phyloP scores from a whole-genome alignment of 176 grass and related monocot species.

The Hordeum vulgare region DNA sequence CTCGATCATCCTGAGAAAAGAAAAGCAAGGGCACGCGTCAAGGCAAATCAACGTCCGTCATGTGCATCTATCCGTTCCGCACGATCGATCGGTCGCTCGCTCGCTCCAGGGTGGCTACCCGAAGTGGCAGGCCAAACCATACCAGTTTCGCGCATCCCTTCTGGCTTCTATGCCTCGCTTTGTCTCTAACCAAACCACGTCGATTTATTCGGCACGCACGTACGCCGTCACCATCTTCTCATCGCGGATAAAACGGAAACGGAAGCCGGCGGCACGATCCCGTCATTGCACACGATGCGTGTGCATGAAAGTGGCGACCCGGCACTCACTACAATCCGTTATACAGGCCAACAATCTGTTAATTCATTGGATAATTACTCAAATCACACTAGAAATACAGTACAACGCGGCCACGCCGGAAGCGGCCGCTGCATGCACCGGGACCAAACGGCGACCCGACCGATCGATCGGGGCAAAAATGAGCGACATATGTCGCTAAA shows the following conservation, averaged over 20 bases:
- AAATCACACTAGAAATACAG: conserved; percentile 38
- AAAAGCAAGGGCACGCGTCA: too few species aligned
- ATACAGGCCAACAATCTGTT: conserved; percentile 27
- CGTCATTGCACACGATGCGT: not conserved
- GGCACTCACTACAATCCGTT: not conserved
- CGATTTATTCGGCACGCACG: conserved; percentile 2
- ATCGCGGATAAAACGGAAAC: not conserved
- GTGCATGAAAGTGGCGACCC: conserved; percentile 4
- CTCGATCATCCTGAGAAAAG: too few species aligned
- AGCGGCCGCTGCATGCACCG: conserved; percentile 2
- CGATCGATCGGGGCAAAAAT: not conserved
- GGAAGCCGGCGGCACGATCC: not conserved
- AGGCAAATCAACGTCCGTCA: not conserved
- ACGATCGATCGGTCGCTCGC: not conserved
- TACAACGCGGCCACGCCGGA: not conserved
- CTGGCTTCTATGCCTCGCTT: not conserved
- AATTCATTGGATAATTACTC: conserved; percentile 31
- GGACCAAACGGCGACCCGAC: conserved; percentile 33
- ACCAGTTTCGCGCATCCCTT: not conserved
- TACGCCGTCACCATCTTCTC: not conserved
- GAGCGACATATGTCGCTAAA: conserved; percentile 35
- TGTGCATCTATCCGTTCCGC: not conserved
- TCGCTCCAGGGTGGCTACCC: not conserved
- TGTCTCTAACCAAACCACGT: not conserved
- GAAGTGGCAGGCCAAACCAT: not conserved